Conservation (phyloP, 2,329 filamentous ascomycete genomes). For the Samsoniella hepiali region DNA sequence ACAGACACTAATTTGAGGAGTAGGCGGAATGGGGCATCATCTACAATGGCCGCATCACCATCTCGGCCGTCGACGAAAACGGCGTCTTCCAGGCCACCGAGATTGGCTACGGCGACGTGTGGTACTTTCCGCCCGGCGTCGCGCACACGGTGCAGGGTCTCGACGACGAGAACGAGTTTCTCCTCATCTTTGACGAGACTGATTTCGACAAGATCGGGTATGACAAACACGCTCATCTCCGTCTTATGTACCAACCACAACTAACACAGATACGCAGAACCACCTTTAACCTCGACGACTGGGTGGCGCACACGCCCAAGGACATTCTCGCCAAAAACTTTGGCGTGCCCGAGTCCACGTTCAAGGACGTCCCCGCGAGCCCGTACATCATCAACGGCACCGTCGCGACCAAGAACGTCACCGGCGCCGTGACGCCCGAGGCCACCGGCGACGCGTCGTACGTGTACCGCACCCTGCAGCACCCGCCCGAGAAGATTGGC, state of each 20-base stretch:
- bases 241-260: not conserved
- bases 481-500: slow-evolving; percentile 54
- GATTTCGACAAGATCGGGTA: slow-evolving; percentile 62
- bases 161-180: slow-evolving; percentile 64
- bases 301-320: slow-evolving; percentile 64
- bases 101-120: slow-evolving; percentile 61
- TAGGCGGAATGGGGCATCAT: slow-evolving; percentile 65
- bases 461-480: slow-evolving; percentile 57
- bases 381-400: slow-evolving; percentile 62
- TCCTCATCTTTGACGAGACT: slow-evolving; percentile 64
- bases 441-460: slow-evolving; percentile 58
- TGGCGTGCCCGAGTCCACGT: slow-evolving; percentile 57
- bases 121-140: slow-evolving; percentile 66
- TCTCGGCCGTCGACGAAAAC: slow-evolving; percentile 61
- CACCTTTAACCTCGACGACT: slow-evolving; percentile 69
- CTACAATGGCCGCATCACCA: slow-evolving; percentile 52
- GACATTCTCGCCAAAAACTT: slow-evolving; percentile 66
- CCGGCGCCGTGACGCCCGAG: slow-evolving; percentile 39
- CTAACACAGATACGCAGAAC: slow-evolving; percentile 40
- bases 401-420: slow-evolving; percentile 42
- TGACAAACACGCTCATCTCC: slow-evolving; percentile 23
- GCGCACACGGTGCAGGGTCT: slow-evolving; percentile 63
- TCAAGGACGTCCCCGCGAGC: slow-evolving; percentile 55
- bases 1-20: not conserved
- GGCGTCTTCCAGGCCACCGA: slow-evolving; percentile 54